Evolutionary conservation across 169 alveolate genomes (phyloP), one percentile per base, ranked within the genome.

Genomic region (Plasmodium relictum): DNA sequence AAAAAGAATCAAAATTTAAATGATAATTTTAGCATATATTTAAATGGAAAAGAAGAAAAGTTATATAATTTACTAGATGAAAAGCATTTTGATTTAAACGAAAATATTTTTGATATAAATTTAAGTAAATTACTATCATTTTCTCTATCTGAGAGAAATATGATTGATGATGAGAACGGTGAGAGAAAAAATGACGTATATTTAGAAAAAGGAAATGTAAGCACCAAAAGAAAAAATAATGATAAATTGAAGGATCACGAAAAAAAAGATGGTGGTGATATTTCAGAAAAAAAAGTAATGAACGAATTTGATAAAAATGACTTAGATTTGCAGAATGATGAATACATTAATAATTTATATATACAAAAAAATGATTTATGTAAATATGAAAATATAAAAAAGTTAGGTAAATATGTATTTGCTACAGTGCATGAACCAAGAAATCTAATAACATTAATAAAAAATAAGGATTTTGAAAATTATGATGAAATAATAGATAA

Each of bases 381-480:
- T 16, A 83, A 83, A 61, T 83, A 83, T 83, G 91, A 83, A 4
- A 66, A 45, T 59, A 68, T 72, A 5, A 83, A 83, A 12, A 83
- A 68, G 56, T 39, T 83, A 37, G 91, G 91, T 3, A 59, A 59
- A 68, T 68, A 52, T 37, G 91, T 83, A 7, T 83, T 68, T 72
- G 91, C 91, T 24, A 83, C 91, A 5, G 91, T 83, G 44, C 83
- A 83, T 66, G 91, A 83, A 41, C 91, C 91, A 22, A 83, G 91
- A 68, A 80, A 80, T 56, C 54, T 80, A 80, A 80, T 80, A 50
- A 66, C 83, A 24, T 50, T 80, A 68, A 26, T 31, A 41, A 80
- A 80, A 72, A 68, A 50, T 18, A 59, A 80, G 20, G 73, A 41
- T 9, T 20, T 54, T 37, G 83, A 80, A n/a, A 50, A 59, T 37